Conservation (phyloP, 164 flowering plant genomes). For the Vitis rotundifolia region DNA sequence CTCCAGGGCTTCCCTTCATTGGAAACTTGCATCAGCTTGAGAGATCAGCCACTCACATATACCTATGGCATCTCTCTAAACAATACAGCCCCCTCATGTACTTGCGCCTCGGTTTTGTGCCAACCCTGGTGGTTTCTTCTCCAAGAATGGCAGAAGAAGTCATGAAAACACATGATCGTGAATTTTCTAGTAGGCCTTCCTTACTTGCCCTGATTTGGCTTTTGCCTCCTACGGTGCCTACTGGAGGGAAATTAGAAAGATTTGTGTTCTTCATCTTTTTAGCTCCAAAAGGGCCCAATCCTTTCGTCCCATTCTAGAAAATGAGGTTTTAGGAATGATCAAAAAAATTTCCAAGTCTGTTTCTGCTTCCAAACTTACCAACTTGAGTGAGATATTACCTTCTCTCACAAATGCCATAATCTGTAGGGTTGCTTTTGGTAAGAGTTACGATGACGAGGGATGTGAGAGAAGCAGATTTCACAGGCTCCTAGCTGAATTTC, state of each 20-base stretch:
- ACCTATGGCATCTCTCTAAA: conserved; percentile 9
- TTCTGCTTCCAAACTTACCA: neutral
- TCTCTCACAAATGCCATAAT: conserved; percentile 13
- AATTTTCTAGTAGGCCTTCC: conserved; percentile 12
- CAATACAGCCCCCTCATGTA: conserved; percentile 21
- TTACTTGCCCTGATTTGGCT: neutral
- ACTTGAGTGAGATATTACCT: conserved; percentile 17
- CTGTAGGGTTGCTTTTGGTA: conserved; percentile 22
- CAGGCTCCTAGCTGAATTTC: conserved; percentile 4
- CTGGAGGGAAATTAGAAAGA: neutral
- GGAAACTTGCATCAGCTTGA: conserved; percentile 25
- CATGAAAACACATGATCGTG: conserved; percentile 17
- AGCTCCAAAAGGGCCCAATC: conserved; percentile 19
- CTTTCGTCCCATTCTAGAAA: conserved; percentile 10
- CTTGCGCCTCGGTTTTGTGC: conserved; percentile 19
- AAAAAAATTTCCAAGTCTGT: conserved; percentile 3
- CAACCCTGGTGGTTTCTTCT: conserved; percentile 21
- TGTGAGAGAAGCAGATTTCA: conserved; percentile 3
- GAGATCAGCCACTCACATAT: neutral
- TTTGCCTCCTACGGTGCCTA: neutral
- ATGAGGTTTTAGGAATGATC: conserved; percentile 17
- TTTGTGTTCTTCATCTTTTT: conserved; percentile 15
- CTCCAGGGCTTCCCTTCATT: conserved; percentile 16
- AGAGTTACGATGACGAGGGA: conserved; percentile 3
- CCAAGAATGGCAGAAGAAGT: conserved; percentile 18